Evolutionary conservation across 2,329 filamentous ascomycete species (phyloP).

Genomic region (Trichoderma harzianum): DNA sequence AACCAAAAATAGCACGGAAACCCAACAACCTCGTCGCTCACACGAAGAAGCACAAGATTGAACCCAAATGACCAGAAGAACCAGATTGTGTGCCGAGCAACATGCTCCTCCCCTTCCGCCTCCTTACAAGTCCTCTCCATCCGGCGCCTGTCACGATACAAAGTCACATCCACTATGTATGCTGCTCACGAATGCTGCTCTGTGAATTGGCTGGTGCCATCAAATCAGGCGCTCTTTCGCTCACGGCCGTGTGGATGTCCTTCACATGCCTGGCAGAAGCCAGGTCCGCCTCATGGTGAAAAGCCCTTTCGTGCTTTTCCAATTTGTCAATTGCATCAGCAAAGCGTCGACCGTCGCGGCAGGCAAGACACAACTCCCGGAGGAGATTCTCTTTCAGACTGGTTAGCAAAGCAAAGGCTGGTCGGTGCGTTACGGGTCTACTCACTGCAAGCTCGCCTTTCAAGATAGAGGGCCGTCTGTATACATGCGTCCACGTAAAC

Average conservation of each 20-base stretch:
- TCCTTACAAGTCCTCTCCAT: not conserved
- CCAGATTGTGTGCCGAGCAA: not conserved
- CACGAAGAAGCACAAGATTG: not conserved
- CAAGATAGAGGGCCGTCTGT: not conserved
- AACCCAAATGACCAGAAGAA: not conserved
- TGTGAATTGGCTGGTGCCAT: not conserved
- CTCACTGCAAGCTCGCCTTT: not conserved
- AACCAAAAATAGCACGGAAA: not conserved
- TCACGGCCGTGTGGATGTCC: not conserved
- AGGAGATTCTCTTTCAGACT: too few species aligned
- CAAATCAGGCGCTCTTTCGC: not conserved
- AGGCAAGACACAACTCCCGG: too few species aligned
- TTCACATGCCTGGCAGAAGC: not conserved
- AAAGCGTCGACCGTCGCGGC: not conserved
- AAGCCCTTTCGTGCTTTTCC: not conserved
- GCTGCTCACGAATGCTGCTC: not conserved
- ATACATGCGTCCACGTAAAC: not conserved
- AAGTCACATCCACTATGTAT: not conserved
- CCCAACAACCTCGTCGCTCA: not conserved
- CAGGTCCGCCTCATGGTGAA: not conserved
- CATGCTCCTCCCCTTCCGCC: not conserved
- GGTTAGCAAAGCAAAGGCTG: not conserved
- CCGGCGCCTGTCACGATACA: not conserved
- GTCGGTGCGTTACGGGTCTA: not conserved
- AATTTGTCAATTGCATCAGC: not conserved